Percentiles rank a stretch among this genome's conserved stretches.
phyloP scores from a whole-genome alignment of 139 green algal species.

The Tetradesmus obliquus region DNA sequence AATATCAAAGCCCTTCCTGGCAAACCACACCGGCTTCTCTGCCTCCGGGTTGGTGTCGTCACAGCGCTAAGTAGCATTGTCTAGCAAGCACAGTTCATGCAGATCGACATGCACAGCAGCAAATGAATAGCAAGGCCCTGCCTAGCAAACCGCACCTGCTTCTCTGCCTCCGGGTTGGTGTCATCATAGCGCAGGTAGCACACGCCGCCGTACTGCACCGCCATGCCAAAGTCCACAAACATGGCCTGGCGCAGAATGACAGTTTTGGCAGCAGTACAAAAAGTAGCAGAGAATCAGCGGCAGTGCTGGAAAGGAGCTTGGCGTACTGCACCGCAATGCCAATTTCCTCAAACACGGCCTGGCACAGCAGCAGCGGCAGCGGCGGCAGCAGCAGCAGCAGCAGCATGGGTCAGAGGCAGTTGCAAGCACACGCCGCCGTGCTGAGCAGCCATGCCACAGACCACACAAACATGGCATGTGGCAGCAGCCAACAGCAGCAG shows the following conservation, averaged over 20 bases:
- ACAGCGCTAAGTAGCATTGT: conserved; percentile 64
- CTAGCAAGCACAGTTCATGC: too few relatives aligned
- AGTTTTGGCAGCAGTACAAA: not conserved
- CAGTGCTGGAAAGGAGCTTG: not conserved
- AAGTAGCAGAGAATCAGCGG: not conserved
- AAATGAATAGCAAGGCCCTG: not conserved
- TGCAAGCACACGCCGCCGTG: too few relatives aligned
- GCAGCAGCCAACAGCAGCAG: too few relatives aligned
- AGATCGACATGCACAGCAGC: too few relatives aligned
- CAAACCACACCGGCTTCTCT: conserved; percentile 80
- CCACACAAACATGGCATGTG: too few relatives aligned
- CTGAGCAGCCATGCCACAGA: too few relatives aligned
- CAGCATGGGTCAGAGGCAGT: too few relatives aligned
- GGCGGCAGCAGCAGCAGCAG: too few relatives aligned
- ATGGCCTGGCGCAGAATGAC: conserved; percentile 78
- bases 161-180: conserved; percentile 99
- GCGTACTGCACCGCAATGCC: too few relatives aligned
- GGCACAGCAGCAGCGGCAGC: too few relatives aligned
- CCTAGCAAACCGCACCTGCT: conserved; percentile 52
- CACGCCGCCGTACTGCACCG: conserved; percentile 80
- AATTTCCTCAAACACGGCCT: too few relatives aligned
- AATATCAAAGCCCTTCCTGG: not conserved
- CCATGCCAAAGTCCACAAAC: conserved; percentile 99
- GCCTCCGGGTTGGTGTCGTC: conserved; percentile 99
- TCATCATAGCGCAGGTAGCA: conserved; percentile 98